Percentiles rank a stretch among this genome's conserved stretches.
phyloP scores from a whole-genome alignment of 257 asterid species.

The Fraxinus anomala region DNA sequence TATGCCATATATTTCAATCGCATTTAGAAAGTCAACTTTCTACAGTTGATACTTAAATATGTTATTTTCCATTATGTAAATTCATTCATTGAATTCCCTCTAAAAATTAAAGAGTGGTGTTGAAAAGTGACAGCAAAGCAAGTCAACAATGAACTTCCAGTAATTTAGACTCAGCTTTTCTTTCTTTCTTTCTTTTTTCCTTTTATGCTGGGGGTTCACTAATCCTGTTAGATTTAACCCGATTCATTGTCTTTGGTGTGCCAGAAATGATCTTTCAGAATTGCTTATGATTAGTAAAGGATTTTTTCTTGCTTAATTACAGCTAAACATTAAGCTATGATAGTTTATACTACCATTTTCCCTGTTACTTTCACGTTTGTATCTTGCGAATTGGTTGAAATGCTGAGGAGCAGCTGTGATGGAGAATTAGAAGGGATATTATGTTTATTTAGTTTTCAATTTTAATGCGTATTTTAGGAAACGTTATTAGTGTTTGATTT shows the following conservation, averaged over 20 bases:
- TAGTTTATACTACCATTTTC: background rate
- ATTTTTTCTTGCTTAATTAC: too few species aligned
- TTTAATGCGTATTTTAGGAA: too few species aligned
- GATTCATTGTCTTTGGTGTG: background rate
- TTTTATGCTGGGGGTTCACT: background rate
- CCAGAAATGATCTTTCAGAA: background rate
- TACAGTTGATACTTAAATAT: background rate
- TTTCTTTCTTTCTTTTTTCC: background rate
- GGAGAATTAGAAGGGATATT: too few species aligned
- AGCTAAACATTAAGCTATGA: background rate
- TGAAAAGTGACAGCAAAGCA: background rate
- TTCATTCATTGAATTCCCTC: too few species aligned
- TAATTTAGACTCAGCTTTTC: background rate
- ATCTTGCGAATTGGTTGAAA: background rate
- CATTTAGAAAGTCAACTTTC: constrained; percentile 6
- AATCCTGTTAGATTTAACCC: background rate
- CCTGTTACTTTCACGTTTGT: background rate
- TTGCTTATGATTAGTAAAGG: too few species aligned
- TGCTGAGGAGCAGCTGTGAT: background rate
- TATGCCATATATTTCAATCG: background rate
- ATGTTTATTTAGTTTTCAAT: too few species aligned
- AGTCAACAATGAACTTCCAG: background rate
- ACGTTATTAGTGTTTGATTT: too few species aligned
- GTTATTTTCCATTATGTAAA: too few species aligned
- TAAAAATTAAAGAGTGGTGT: background rate